Conservation (phyloP, 257 asterid genomes). For the Solanum verrucosum region DNA sequence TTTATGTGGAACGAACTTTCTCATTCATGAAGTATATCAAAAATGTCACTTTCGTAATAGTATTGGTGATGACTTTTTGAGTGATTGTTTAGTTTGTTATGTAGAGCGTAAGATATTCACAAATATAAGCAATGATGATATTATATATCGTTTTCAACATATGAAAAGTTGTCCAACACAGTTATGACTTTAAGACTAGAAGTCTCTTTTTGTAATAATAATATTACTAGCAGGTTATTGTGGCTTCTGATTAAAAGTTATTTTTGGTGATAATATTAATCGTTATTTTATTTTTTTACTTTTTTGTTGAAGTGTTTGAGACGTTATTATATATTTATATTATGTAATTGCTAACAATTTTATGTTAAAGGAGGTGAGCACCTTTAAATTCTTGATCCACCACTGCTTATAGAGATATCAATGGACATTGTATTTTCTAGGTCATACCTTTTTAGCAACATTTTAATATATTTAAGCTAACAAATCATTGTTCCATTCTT, state of each 20-base stretch:
- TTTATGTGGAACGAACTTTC: background rate
- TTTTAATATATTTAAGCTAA: background rate
- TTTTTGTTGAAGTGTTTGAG: background rate
- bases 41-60: background rate
- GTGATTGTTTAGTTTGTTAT: background rate
- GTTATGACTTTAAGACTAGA: background rate
- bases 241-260: too few species aligned
- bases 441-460: background rate
- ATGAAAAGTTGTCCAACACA: background rate
- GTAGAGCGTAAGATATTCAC: background rate
- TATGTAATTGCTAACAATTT: background rate
- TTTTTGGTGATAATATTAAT: background rate
- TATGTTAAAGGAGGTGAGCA: background rate
- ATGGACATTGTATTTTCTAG: background rate
- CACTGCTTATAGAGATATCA: background rate
- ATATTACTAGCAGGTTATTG: background rate
- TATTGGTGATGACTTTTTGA: background rate
- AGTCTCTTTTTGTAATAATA: background rate
- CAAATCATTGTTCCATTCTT: background rate
- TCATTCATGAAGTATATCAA: background rate
- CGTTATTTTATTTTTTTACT: too few species aligned
- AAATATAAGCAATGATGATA: background rate
- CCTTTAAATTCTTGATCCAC: background rate
- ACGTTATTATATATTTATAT: too few species aligned
- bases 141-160: too few species aligned